These are phyloP conservation scores for Asterionellopsis glacialis DNA, from an alignment of 108 stramenopile species.

Conservation along the genomic window DNA sequence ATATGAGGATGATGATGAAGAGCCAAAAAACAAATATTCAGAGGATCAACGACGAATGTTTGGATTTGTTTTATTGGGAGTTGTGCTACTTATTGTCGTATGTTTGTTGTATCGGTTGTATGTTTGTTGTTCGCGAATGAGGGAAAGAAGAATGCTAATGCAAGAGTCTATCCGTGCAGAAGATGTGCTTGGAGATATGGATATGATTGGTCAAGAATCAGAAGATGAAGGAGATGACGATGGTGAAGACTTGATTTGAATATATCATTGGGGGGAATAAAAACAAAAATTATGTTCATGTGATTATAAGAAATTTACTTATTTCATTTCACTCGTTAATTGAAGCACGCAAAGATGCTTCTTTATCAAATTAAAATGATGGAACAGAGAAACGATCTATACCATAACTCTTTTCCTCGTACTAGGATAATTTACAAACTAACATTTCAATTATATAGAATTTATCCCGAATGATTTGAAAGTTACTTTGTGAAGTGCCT, in stretches of 20 bases:
- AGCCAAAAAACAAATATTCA: too few relatives aligned
- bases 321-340: too few relatives aligned
- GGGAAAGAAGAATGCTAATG: neutral
- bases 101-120: neutral
- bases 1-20: too few relatives aligned
- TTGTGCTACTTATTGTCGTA: neutral
- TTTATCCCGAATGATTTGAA: neutral
- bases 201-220: neutral
- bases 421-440: too few relatives aligned
- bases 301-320: too few relatives aligned
- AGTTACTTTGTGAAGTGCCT: neutral
- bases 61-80: neutral
- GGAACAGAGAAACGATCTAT: too few relatives aligned
- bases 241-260: neutral
- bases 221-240: neutral
- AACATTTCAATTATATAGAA: too few relatives aligned
- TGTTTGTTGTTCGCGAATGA: neutral
- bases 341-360: too few relatives aligned
- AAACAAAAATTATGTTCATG: too few relatives aligned
- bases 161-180: neutral
- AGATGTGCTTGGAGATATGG: constrained; percentile 1
- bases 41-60: constrained; percentile 7
- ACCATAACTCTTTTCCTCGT: too few relatives aligned
- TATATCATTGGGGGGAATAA: too few relatives aligned
- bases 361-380: too few relatives aligned